phyloP scores from a whole-genome alignment of 1,139 yeast species.

The Taiozyma sp. region DNA sequence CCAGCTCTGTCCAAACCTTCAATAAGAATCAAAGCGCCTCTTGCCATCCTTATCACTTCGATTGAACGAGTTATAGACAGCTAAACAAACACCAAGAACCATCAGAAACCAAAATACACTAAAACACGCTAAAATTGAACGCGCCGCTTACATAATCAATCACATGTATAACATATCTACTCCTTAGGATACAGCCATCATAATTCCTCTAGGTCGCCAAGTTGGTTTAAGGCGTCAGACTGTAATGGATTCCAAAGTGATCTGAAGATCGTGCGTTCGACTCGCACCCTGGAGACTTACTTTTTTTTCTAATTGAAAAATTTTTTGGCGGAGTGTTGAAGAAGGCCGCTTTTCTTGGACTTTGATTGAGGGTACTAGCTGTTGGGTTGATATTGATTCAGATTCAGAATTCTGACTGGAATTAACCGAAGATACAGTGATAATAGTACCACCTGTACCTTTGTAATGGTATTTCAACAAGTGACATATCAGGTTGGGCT shows the following conservation, averaged over 20 bases:
- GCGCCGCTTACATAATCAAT: not conserved
- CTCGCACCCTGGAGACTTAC: slow-evolving; percentile 18
- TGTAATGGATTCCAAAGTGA: slow-evolving; percentile 15
- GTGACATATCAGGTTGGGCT: too few relatives aligned
- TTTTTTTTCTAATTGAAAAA: not conserved
- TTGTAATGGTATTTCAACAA: too few relatives aligned
- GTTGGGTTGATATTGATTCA: too few relatives aligned
- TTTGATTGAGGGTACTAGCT: too few relatives aligned
- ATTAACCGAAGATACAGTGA: too few relatives aligned
- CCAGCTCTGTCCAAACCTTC: slow-evolving; percentile 98
- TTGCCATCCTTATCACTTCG: slow-evolving; percentile 17
- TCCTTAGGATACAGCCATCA: not conserved
- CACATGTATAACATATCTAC: not conserved
- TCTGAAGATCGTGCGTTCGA: slow-evolving; percentile 22
- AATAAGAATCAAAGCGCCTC: slow-evolving; percentile 76
- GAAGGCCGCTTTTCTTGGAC: too few relatives aligned
- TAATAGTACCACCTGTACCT: too few relatives aligned
- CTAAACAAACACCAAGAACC: not conserved
- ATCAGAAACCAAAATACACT: not conserved
- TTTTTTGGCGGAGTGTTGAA: too few relatives aligned
- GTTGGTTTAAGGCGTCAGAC: slow-evolving; percentile 22
- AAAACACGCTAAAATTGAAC: not conserved
- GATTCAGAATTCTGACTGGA: too few relatives aligned
- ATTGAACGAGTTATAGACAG: not conserved
- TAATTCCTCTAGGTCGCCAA: slow-evolving; percentile 19